A percentile compares a stretch with the other conserved stretches of the same genome.
phyloP scores from a whole-genome alignment of 495 filamentous ascomycete genomes.

The Chaetomidium leptoderma region DNA sequence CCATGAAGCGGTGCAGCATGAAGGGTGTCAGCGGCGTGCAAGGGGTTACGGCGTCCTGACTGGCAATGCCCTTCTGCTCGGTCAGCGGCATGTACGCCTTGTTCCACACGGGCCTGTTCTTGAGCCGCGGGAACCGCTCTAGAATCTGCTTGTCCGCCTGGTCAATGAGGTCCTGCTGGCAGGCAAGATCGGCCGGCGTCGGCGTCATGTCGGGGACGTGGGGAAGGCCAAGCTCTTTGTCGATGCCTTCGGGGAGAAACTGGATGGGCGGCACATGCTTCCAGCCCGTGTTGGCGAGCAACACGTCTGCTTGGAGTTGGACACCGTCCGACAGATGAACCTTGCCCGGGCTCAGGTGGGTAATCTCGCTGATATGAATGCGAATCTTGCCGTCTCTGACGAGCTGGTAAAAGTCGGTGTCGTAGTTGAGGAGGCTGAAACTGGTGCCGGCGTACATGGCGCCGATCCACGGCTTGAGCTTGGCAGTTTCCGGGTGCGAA shows the following conservation, averaged over 20 bases:
- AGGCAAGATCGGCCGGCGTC: conserved; percentile 1
- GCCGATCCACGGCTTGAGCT: conserved; percentile 56
- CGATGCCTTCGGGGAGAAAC: conserved; percentile 52
- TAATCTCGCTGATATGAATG: conserved; percentile 57
- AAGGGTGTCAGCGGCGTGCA: conserved; percentile 34
- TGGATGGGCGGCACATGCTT: conserved; percentile 55
- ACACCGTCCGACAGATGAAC: conserved; percentile 54
- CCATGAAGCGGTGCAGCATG: conserved; percentile 61
- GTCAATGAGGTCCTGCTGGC: conserved; percentile 23
- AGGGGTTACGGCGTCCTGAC: conserved; percentile 27
- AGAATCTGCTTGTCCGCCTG: conserved; percentile 63
- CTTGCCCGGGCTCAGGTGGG: conserved; percentile 40
- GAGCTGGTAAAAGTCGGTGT: conserved; percentile 56
- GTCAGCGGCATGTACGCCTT: conserved; percentile 36
- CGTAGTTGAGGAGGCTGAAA: conserved; percentile 63
- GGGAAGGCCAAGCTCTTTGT: conserved; percentile 38
- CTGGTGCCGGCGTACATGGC: conserved; percentile 57
- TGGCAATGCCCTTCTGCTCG: conserved; percentile 28
- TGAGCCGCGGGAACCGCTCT: conserved; percentile 57
- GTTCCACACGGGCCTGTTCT: conserved; percentile 37
- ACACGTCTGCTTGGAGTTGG: conserved; percentile 50
- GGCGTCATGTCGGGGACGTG: conserved; percentile 16
- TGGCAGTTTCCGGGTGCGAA: conserved; percentile 55
- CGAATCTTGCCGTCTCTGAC: conserved; percentile 52
- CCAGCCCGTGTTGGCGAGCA: conserved; percentile 65